phyloP scores from a whole-genome alignment of 768 basidiomycete species.

The Lactarius trivialis region DNA sequence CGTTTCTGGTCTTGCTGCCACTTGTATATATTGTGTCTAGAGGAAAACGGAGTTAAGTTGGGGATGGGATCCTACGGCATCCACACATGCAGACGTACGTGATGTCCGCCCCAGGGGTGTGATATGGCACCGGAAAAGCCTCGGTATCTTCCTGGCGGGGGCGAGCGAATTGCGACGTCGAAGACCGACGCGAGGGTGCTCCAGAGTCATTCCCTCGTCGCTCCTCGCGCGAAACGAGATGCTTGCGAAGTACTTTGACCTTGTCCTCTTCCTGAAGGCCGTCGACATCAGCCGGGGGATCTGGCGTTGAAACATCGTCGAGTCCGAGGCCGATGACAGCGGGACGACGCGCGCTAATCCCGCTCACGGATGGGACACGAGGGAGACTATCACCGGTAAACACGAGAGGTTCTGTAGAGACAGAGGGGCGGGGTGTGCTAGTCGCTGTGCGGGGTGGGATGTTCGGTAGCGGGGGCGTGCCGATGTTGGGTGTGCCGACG shows the following conservation, averaged over 20 bases:
- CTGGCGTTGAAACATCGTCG: constrained; percentile 28
- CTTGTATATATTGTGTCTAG: constrained; percentile 88
- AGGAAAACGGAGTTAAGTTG: not conserved
- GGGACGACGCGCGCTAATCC: constrained; percentile 35
- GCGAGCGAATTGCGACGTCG: constrained; percentile 24
- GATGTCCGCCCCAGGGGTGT: constrained; percentile 83
- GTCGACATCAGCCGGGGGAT: constrained; percentile 39
- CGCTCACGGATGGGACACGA: constrained; percentile 30
- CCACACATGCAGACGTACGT: constrained; percentile 54
- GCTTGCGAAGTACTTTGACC: constrained; percentile 68
- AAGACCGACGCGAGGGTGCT: constrained; percentile 28
- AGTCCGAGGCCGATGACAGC: constrained; percentile 13
- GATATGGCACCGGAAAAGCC: constrained; percentile 81
- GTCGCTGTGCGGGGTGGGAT: constrained; percentile 45
- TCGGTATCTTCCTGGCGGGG: constrained; percentile 48
- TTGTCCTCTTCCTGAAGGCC: constrained; percentile 78
- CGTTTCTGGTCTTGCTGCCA: constrained; percentile 78
- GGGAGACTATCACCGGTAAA: constrained; percentile 17
- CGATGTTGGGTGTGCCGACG: constrained; percentile 47
- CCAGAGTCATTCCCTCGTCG: constrained; percentile 33
- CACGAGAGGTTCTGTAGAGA: constrained; percentile 18
- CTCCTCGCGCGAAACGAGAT: constrained; percentile 73
- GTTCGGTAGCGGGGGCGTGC: constrained; percentile 45
- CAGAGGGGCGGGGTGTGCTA: constrained; percentile 23
- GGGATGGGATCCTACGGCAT: not conserved